Conservation (phyloP, 2,329 filamentous ascomycete species). For the Dichotomopilus funicola region DNA sequence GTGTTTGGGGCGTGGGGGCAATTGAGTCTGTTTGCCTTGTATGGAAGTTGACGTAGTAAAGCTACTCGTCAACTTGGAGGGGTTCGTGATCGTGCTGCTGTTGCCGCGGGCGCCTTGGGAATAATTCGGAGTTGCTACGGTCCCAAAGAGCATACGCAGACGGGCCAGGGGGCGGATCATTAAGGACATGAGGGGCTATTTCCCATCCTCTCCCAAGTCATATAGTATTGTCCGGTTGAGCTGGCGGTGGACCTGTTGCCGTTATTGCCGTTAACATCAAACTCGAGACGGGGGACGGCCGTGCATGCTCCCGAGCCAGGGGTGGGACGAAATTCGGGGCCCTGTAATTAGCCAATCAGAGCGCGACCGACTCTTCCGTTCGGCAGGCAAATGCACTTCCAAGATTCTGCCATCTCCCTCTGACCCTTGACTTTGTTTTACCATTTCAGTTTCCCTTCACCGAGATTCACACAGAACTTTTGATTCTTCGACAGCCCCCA, state of each 20-base stretch:
- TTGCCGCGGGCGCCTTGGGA: background rate
- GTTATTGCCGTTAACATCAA: background rate
- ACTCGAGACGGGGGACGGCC: background rate
- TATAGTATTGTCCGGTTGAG: background rate
- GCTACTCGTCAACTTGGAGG: background rate
- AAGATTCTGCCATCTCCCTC: slow-evolving; percentile 1
- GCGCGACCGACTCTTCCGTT: background rate
- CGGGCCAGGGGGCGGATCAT: slow-evolving; percentile 8
- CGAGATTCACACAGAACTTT: background rate
- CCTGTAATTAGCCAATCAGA: background rate
- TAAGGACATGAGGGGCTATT: background rate
- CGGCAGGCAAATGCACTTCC: slow-evolving; percentile 5
- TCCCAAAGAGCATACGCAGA: background rate
- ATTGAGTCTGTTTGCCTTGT: slow-evolving; percentile 30
- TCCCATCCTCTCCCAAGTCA: background rate
- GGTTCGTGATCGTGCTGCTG: background rate
- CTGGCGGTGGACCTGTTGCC: background rate
- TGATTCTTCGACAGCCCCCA: background rate
- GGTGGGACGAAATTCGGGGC: background rate
- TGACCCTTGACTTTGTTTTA: background rate
- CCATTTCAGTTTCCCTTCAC: background rate
- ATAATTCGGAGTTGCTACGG: background rate
- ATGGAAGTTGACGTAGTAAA: background rate
- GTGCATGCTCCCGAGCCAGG: background rate
- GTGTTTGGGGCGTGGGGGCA: slow-evolving; percentile 68